These are phyloP conservation scores for Ajuga reptans DNA, from an alignment of 305 asterid genomes.

Conservation along the genomic window DNA sequence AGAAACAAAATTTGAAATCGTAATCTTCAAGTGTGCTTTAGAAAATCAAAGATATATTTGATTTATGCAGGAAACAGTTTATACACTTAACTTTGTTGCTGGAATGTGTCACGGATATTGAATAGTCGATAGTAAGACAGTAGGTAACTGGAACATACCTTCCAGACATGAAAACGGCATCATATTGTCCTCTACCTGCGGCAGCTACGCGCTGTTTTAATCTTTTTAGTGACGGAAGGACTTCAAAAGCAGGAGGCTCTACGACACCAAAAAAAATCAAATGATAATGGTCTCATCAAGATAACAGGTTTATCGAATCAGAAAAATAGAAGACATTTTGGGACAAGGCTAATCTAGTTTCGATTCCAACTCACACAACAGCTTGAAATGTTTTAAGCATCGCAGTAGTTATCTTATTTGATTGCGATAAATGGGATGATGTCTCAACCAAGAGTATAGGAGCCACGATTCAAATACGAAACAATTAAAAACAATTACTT, in stretches of 20 bases:
- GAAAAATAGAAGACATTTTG: too few relatives aligned
- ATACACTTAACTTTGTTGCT: too few relatives aligned
- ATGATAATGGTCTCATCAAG: neutral
- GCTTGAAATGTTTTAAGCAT: too few relatives aligned
- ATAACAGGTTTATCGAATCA: neutral
- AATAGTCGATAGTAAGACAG: neutral
- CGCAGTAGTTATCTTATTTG: neutral
- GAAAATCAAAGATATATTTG: neutral
- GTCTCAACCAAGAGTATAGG: neutral
- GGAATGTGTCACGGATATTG: too few relatives aligned
- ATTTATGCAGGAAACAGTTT: neutral
- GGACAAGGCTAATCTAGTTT: too few relatives aligned
- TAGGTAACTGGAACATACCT: constrained; percentile 37
- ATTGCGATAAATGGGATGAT: neutral
- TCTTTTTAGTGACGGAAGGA: constrained; percentile 80
- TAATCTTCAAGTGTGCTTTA: neutral
- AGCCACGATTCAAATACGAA: neutral
- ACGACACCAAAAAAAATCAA: constrained; percentile 15
- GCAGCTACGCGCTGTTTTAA: constrained; percentile 68
- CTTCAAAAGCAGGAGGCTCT: constrained; percentile 91
- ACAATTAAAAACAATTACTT: neutral
- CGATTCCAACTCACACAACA: too few relatives aligned
- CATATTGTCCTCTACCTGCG: constrained; percentile 79
- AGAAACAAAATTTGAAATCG: neutral
- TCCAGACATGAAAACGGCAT: constrained; percentile 92